Evolutionary conservation across 2,329 filamentous ascomycete species (phyloP).

Genomic region (Alternaria alternata): DNA sequence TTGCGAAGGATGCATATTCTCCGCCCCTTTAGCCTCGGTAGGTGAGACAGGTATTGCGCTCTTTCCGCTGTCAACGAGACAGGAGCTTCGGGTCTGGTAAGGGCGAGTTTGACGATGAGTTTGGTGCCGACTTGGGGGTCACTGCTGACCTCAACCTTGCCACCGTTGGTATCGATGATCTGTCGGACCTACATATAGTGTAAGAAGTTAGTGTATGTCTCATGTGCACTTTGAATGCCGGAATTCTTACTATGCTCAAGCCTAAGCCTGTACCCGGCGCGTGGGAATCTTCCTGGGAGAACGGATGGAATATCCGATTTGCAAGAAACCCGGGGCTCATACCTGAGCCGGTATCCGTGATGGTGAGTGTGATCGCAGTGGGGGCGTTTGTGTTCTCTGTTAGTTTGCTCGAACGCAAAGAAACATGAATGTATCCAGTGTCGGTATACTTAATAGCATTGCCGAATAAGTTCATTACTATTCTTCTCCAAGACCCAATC

Average conservation of each 20-base stretch:
- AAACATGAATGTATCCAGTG: constrained; percentile 41
- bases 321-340: constrained; percentile 47
- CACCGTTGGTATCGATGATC: constrained; percentile 39
- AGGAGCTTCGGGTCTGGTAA: constrained; percentile 14
- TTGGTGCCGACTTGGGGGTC: constrained; percentile 27
- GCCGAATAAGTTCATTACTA: constrained; percentile 50
- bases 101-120: constrained; percentile 28
- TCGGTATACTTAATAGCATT: constrained; percentile 50
- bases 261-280: constrained; percentile 37
- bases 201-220: neutral
- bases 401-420: constrained; percentile 25
- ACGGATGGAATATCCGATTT: constrained; percentile 44
- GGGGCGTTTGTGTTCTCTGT: constrained; percentile 8
- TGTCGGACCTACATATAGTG: constrained; percentile 22
- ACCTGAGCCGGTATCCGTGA: constrained; percentile 46
- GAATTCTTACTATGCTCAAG: constrained; percentile 17
- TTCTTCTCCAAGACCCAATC: constrained; percentile 44
- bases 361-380: constrained; percentile 43
- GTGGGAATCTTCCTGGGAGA: constrained; percentile 45
- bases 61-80: constrained; percentile 8
- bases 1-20: constrained; percentile 39
- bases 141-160: constrained; percentile 41
- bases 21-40: constrained; percentile 31
- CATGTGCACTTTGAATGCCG: neutral
- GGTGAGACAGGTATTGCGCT: constrained; percentile 21